Evolutionary conservation across 179 eudicot genomes (phyloP).

Genomic region (Beta lomatogona): DNA sequence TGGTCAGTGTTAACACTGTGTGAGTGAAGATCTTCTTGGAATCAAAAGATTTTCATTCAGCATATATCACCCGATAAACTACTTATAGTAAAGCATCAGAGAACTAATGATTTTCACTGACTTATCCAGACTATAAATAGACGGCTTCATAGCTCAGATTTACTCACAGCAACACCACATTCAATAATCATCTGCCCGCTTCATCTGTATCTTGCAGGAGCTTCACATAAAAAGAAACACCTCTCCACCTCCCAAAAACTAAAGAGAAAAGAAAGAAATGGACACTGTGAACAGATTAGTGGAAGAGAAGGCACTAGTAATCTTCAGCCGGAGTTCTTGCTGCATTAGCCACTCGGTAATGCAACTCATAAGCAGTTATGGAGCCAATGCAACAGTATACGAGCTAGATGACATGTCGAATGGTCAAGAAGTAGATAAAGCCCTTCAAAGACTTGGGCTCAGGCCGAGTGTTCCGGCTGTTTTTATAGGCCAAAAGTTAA

Average conservation of each 20-base stretch:
- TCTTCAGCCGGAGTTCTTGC: conserved; percentile 36
- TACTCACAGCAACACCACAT: conserved; percentile 15
- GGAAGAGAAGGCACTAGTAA: conserved; percentile 31
- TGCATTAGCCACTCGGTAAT: conserved; percentile 42
- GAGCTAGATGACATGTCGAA: conserved; percentile 36
- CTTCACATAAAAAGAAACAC: not conserved
- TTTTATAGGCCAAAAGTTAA: conserved; percentile 34
- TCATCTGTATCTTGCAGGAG: not conserved
- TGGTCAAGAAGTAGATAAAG: conserved; percentile 34
- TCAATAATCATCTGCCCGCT: not conserved
- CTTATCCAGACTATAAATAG: conserved; percentile 27
- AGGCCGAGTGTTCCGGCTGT: conserved; percentile 38
- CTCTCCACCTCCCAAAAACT: not conserved
- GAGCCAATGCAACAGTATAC: conserved; percentile 39
- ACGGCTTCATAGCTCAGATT: conserved; percentile 16
- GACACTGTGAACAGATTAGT: conserved; percentile 35
- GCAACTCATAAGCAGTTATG: conserved; percentile 35
- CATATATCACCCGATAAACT: not conserved
- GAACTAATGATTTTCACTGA: not conserved
- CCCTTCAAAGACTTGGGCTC: conserved; percentile 36
- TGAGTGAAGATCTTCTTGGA: not conserved
- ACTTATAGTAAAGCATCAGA: not conserved
- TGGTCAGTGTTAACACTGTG: not conserved
- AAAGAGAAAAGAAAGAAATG: conserved; percentile 9
- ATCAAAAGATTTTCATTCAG: not conserved